phyloP scores from a whole-genome alignment of 2,329 filamentous ascomycete genomes.

The Huntiella moniliformis region DNA sequence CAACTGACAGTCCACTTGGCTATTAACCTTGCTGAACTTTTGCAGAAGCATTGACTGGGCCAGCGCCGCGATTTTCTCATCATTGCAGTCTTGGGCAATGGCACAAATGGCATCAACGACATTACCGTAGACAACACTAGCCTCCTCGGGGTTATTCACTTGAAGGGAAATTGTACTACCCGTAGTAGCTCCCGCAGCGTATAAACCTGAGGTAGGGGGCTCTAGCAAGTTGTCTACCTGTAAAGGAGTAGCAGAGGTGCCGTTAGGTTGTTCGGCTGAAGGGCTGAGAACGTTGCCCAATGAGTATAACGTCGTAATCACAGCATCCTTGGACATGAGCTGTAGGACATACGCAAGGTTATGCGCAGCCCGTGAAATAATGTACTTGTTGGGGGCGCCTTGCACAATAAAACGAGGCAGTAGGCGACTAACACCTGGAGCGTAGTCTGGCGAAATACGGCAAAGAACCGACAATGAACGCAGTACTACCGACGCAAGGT shows the following conservation, averaged over 20 bases:
- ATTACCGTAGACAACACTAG: slow-evolving; percentile 57
- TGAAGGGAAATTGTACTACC: slow-evolving; percentile 68
- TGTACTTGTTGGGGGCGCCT: slow-evolving; percentile 48
- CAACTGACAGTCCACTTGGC: slow-evolving; percentile 65
- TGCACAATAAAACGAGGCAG: slow-evolving; percentile 80
- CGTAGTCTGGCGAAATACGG: slow-evolving; percentile 51
- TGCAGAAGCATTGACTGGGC: slow-evolving; percentile 94
- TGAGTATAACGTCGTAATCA: slow-evolving; percentile 90
- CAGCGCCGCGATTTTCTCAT: slow-evolving; percentile 82
- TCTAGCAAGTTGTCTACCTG: slow-evolving; percentile 8
- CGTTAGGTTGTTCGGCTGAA: slow-evolving; percentile 38
- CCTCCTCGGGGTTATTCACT: slow-evolving; percentile 59
- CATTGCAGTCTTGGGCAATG: slow-evolving; percentile 64
- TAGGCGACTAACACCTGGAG: slow-evolving; percentile 57
- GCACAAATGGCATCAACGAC: slow-evolving; percentile 90
- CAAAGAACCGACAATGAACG: slow-evolving; percentile 70
- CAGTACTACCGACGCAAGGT: slow-evolving; percentile 58
- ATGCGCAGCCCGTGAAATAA: slow-evolving; percentile 60
- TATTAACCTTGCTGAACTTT: slow-evolving; percentile 73
- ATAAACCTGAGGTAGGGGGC: slow-evolving; percentile 26
- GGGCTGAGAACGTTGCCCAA: slow-evolving; percentile 89
- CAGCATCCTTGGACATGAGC: slow-evolving; percentile 71
- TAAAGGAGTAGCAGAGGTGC: slow-evolving; percentile 17
- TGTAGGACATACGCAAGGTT: slow-evolving; percentile 68
- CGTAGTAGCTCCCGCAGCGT: slow-evolving; percentile 37